phyloP scores from a whole-genome alignment of 2,329 filamentous ascomycete species.

The Cadophora luteo-olivacea region DNA sequence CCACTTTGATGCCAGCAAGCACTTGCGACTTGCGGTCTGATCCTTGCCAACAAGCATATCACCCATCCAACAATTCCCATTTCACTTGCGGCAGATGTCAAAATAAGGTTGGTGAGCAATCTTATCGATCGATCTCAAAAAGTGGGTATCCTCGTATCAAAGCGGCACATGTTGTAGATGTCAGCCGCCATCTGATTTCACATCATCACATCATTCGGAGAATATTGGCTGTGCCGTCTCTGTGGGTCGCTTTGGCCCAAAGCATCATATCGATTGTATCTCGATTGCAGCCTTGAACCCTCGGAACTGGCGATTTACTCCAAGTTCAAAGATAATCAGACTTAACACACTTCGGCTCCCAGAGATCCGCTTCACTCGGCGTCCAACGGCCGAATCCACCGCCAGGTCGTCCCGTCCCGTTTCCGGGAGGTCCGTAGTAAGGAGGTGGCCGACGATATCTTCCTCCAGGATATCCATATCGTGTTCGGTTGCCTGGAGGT shows the following conservation, averaged over 20 bases:
- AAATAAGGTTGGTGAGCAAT: not conserved
- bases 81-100: not conserved
- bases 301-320: not conserved
- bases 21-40: no score
- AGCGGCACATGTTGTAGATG: not conserved
- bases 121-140: not conserved
- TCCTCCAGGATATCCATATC: conserved; percentile 11
- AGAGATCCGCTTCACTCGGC: conserved; percentile 36
- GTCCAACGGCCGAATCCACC: conserved; percentile 23
- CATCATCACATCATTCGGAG: not conserved
- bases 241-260: not conserved
- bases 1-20: no score
- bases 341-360: conserved; percentile 40
- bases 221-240: not conserved
- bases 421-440: conserved; percentile 18
- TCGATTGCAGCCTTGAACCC: no score
- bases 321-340: conserved; percentile 33
- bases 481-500: conserved; percentile 7
- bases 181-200: not conserved
- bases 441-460: conserved; percentile 23
- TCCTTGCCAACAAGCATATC: no score
- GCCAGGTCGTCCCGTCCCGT: conserved; percentile 21
- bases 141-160: not conserved
- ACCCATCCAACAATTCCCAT: not conserved
- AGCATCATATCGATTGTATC: no score